Conservation (phyloP, 2,329 filamentous ascomycete genomes). For the Verticillium isaacii region DNA sequence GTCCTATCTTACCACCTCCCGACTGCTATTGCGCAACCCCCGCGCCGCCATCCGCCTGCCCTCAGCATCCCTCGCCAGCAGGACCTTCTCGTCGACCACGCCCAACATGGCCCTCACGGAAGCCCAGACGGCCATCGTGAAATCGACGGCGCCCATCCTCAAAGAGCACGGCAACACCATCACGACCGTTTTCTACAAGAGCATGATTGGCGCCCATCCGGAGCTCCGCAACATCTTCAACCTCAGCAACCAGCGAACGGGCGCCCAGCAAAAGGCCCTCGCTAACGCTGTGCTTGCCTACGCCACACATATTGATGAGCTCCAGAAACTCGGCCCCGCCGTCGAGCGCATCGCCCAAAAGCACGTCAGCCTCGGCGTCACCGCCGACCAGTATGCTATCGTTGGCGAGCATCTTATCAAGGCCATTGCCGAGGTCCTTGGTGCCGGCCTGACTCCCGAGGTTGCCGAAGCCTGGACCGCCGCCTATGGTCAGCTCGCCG, state of each 20-base stretch:
- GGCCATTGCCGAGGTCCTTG: conserved; percentile 64
- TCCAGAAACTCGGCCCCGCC: conserved; percentile 50
- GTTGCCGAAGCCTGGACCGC: conserved; percentile 67
- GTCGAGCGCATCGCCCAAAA: conserved; percentile 72
- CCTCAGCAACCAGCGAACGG: conserved; percentile 61
- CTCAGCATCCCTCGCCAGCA: not conserved
- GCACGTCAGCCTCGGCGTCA: conserved; percentile 67
- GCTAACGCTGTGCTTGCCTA: conserved; percentile 68
- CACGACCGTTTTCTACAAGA: conserved; percentile 68
- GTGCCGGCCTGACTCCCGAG: conserved; percentile 60
- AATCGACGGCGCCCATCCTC: conserved; percentile 70
- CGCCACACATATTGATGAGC: conserved; percentile 66
- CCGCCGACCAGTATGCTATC: conserved; percentile 64
- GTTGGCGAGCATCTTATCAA: conserved; percentile 65
- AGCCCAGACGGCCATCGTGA: conserved; percentile 66
- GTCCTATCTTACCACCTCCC: not conserved
- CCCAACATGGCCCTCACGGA: conserved; percentile 48
- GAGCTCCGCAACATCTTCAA: conserved; percentile 68
- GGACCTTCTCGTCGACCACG: not conserved
- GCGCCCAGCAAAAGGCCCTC: conserved; percentile 65
- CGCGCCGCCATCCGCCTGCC: not conserved
- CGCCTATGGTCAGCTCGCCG: conserved; percentile 67
- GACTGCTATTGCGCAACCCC: not conserved
- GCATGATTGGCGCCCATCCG: conserved; percentile 60
- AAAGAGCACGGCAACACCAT: conserved; percentile 64